Base-by-base conservation (phyloP, 257 asterid species). In the Capsicum chinense region DNA sequence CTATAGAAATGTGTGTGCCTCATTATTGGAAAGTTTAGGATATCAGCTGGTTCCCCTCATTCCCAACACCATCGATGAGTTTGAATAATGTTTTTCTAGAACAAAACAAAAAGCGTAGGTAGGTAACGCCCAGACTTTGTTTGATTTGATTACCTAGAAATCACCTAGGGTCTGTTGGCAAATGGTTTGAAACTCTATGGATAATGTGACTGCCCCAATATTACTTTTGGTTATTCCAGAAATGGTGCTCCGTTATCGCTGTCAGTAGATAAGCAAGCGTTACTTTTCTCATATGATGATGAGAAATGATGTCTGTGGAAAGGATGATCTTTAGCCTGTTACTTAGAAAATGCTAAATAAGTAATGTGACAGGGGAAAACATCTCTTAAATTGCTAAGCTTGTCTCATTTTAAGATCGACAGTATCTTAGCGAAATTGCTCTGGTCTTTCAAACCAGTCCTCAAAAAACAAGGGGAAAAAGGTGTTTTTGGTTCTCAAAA, bases 291-390 rank as follows among this genome's bases (percentile, higher is more conserved):
- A 67, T 67, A 35, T 67, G 37, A 50, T 37, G 52, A 68, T 68
- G 76, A 68, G 26, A 39, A 15, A 37, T 68, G 52, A 37, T 39
- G 26, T 68, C 13, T 39, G 26, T 15, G 78, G 78, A 15, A 68
- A 68, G 52, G n/a, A 39, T 68, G 76, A 68, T 68, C 26, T 14
- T 15, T 68, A 15, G 19, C 78, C 52, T 68, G 78, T 39, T 68
- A 7, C 78, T 68, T 15, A 68, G 78, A 15, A 68, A 68, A 21
- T 68, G 26, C 54, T 68, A 39, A 13, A 15, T 19, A 68, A 68
- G 13, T 15, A 68, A 2, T 66, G 21, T 37, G 52, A 68, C 21
- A 8, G 76, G 3, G 52, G 52, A 68, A 13, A 68, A 37, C 52
- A 39, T 15, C 54, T 68, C 52, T 37, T 68, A 37, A 68, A 14